Percentiles rank a stretch among this genome's conserved stretches.
These are phyloP conservation scores for Fistulifera solaris DNA, from an alignment of 108 stramenopile species.

Conservation along the genomic window DNA sequence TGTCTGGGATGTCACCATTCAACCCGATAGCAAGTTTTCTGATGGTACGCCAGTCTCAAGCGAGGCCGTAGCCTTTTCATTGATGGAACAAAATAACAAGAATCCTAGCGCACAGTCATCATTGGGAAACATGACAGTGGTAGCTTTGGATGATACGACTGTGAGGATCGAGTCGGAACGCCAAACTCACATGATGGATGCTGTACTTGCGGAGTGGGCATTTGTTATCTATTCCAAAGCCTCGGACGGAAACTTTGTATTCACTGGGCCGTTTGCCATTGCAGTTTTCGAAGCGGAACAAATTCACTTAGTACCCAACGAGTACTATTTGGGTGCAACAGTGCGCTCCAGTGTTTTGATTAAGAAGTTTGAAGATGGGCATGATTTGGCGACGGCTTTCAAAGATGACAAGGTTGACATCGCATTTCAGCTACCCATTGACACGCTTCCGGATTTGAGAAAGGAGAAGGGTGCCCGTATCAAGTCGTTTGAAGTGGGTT, in stretches of 20 bases:
- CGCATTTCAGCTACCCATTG: slow-evolving; percentile 9
- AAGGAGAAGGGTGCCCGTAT: not conserved
- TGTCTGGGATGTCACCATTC: slow-evolving; percentile 3
- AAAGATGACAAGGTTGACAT: slow-evolving; percentile 8
- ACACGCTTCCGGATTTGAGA: slow-evolving; percentile 3
- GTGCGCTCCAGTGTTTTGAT: not conserved
- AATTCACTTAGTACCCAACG: slow-evolving; percentile 9
- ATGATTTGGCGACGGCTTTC: slow-evolving; percentile 7
- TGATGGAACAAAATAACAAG: too few species aligned
- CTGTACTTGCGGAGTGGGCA: too few species aligned
- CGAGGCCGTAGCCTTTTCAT: too few species aligned
- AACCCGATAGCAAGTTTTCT: slow-evolving; percentile 1
- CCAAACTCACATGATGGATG: too few species aligned
- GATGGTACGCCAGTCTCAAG: not conserved
- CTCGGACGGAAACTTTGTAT: slow-evolving; percentile 3
- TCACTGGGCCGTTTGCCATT: slow-evolving; percentile 12
- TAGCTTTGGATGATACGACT: too few species aligned
- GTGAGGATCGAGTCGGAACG: too few species aligned
- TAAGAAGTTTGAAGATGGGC: slow-evolving; percentile 3
- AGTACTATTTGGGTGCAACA: not conserved
- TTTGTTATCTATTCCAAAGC: not conserved
- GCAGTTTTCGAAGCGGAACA: not conserved
- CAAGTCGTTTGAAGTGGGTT: slow-evolving; percentile 9
- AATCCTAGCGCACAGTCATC: too few species aligned
- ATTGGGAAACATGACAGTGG: too few species aligned